Base-by-base conservation (phyloP, 768 basidiomycete genomes). In the Pisolithus orientalis region DNA sequence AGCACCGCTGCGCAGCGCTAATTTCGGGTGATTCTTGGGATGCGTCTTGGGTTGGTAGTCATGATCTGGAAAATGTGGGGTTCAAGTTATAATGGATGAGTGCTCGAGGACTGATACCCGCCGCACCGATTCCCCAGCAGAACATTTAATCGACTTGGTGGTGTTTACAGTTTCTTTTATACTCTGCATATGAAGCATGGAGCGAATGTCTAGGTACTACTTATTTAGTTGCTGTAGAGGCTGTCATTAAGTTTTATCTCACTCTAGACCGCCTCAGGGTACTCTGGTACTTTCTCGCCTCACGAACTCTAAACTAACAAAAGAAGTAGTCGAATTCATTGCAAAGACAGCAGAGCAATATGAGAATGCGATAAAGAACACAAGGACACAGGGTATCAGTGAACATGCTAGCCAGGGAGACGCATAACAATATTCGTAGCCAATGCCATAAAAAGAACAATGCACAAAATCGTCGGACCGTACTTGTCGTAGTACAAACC, bases 401-500 rank as follows among this genome's bases (percentile, higher is more conserved):
- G 29, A 16, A 44, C 32, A 5, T 5, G 44, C 76, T 86, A 76
- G 66, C 88, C 82, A 11, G 75, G 66, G 50, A 83, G 59, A 51
- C 90, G 73, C 59, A 93, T 66, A 21, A 76, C 85, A 57, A 94
- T 79, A 63, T 94, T 94, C 56, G 84, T 79, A 21, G 78, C 77
- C 48, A 94, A 68, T 16, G 90, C 88, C 34, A 74, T 69, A 52
- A 88, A 78, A 42, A 96, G 68, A 39, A 85, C 76, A 25, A 80
- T 57, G 57, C 87, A 90, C 24, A 95, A 72, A 4, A 84, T 64
- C 1, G 86, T 89, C 37, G 92, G 91, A 0, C 92, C 90, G 57
- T 85, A 91, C 69, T 84, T 87, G 71, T 95, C 92, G 63, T 93
- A 91, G 69, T 95, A 95, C 48, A 91, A 58, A 24, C 90, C 88